phyloP scores from a whole-genome alignment of 164 flowering plant species.

The Nymphaea colorata region DNA sequence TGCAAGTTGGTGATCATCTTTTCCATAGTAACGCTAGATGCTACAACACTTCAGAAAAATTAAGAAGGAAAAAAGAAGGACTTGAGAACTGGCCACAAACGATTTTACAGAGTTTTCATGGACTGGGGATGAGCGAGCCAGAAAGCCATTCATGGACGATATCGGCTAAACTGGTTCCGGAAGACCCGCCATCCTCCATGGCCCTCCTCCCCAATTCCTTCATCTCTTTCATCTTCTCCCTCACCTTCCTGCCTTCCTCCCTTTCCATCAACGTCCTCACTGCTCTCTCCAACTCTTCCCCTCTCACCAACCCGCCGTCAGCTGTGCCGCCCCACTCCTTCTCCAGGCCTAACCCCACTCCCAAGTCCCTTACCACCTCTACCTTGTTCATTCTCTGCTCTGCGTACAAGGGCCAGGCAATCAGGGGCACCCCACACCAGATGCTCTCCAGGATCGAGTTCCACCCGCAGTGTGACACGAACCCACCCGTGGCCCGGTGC shows the following conservation, averaged over 20 bases:
- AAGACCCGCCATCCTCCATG: constrained; percentile 27
- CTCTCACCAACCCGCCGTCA: not conserved
- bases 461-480: constrained; percentile 52
- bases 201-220: constrained; percentile 13
- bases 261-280: constrained; percentile 22
- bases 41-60: too few species aligned
- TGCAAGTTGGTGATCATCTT: too few species aligned
- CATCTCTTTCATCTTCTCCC: constrained; percentile 23
- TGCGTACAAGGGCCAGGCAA: constrained; percentile 1
- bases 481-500: constrained; percentile 32
- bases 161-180: not conserved
- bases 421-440: constrained; percentile 15
- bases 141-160: not conserved
- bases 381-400: not conserved
- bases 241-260: constrained; percentile 14
- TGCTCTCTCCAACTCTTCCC: constrained; percentile 12
- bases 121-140: too few species aligned
- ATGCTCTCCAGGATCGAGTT: constrained; percentile 38
- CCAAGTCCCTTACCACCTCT: not conserved
- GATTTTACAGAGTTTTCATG: too few species aligned
- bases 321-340: not conserved
- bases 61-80: too few species aligned
- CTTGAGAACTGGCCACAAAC: too few species aligned
- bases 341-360: not conserved
- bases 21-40: too few species aligned